Percentiles rank a stretch among this genome's conserved stretches.
Evolutionary conservation across 345 rosid genomes (phyloP).

Genomic region (Hirschfeldia incana): DNA sequence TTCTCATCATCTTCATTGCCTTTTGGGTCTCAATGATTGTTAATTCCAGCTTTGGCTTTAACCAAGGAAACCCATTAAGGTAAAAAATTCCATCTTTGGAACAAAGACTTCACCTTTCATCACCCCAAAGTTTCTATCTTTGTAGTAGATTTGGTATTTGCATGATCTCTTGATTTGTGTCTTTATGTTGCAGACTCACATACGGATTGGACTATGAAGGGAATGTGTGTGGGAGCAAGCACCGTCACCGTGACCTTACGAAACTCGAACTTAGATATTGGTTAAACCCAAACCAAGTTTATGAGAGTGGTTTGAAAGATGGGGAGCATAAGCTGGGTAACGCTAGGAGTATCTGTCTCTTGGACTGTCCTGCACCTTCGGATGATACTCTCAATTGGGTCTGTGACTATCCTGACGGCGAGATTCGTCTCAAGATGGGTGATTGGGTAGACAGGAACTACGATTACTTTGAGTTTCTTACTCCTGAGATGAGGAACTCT

Average conservation of each 20-base stretch:
- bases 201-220: slow-evolving; percentile 97
- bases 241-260: slow-evolving; percentile 69
- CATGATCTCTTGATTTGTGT: background rate
- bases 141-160: slow-evolving; percentile 19
- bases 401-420: slow-evolving; percentile 99
- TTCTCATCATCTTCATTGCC: slow-evolving; percentile 77
- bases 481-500: slow-evolving; percentile 85
- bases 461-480: slow-evolving; percentile 88
- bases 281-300: slow-evolving; percentile 94
- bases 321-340: slow-evolving; percentile 64
- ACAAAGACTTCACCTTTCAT: background rate
- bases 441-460: slow-evolving; percentile 92
- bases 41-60: slow-evolving; percentile 97
- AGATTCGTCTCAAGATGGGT: slow-evolving; percentile 66
- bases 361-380: slow-evolving; percentile 83
- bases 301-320: slow-evolving; percentile 86
- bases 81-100: slow-evolving; percentile 20
- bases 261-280: slow-evolving; percentile 84
- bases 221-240: slow-evolving; percentile 87
- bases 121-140: slow-evolving; percentile 17
- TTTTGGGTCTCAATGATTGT: slow-evolving; percentile 99
- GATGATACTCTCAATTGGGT: slow-evolving; percentile 89
- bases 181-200: slow-evolving; percentile 63
- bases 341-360: slow-evolving; percentile 86
- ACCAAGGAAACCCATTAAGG: slow-evolving; percentile 90